A percentile compares a stretch with the other conserved stretches of the same genome.
Conservation (phyloP, 148 eudicot species). For the Mesembryanthemum crystallinum region DNA sequence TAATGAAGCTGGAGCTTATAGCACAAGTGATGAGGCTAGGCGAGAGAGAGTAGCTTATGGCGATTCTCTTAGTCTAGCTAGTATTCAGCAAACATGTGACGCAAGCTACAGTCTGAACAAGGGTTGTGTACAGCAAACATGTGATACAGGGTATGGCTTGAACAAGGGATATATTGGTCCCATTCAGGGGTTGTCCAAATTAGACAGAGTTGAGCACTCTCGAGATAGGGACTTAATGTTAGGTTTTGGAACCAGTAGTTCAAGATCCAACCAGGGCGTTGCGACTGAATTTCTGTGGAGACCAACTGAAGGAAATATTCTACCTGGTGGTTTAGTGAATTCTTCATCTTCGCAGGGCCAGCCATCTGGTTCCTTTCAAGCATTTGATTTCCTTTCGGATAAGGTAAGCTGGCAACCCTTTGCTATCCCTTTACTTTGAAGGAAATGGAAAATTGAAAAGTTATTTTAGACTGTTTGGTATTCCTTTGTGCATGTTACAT, state of each 20-base stretch:
- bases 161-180: constrained; percentile 40
- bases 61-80: constrained; percentile 52
- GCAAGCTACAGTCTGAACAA: constrained; percentile 45
- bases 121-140: constrained; percentile 39
- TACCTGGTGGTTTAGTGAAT: constrained; percentile 48
- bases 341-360: constrained; percentile 53
- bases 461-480: background rate
- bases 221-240: constrained; percentile 54
- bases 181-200: constrained; percentile 50
- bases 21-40: constrained; percentile 40
- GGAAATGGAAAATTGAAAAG: background rate
- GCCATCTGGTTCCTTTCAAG: constrained; percentile 46
- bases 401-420: constrained; percentile 47
- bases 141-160: constrained; percentile 43
- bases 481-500: background rate
- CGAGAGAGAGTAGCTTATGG: constrained; percentile 42
- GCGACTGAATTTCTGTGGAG: constrained; percentile 61
- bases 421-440: background rate
- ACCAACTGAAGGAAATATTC: constrained; percentile 44
- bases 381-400: constrained; percentile 54
- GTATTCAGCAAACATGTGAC: constrained; percentile 44
- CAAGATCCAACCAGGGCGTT: constrained; percentile 43
- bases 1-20: constrained; percentile 36
- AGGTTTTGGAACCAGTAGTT: constrained; percentile 56
- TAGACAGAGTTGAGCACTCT: constrained; percentile 41